Evolutionary conservation across 2,329 filamentous ascomycete species (phyloP).

Genomic region (Cladosporium sp.): DNA sequence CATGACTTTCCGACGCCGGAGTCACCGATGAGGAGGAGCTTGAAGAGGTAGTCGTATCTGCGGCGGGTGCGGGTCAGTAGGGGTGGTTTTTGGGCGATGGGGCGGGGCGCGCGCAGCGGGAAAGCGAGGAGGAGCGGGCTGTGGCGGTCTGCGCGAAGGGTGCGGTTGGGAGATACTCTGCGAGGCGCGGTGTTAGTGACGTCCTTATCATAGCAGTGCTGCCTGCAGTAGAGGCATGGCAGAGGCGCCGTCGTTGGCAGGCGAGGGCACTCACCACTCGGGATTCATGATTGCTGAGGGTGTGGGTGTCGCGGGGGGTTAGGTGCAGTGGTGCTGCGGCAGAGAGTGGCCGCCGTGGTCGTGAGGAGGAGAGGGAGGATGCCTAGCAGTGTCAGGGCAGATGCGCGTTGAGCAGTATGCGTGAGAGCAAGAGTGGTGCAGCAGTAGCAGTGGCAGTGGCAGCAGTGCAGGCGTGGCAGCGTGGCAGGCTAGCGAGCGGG

Average conservation of each 20-base stretch:
- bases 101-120: neutral
- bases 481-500: neutral
- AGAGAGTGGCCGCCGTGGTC: neutral
- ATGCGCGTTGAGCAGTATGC: no score
- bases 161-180: constrained; percentile 7
- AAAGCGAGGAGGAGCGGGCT: constrained; percentile 3
- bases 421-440: no score
- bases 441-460: neutral
- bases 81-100: neutral
- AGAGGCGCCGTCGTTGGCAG: constrained; percentile 10
- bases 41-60: constrained; percentile 99
- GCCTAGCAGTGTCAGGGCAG: no score
- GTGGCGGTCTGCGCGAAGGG: constrained; percentile 9
- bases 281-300: constrained; percentile 62
- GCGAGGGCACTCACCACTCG: constrained; percentile 66
- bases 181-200: constrained; percentile 2
- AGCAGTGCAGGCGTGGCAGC: neutral
- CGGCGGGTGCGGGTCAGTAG: constrained; percentile 5
- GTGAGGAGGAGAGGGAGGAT: neutral
- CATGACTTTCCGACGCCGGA: constrained; percentile 99
- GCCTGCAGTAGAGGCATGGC: constrained; percentile 17
- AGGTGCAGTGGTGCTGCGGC: neutral
- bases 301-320: constrained; percentile 4
- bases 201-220: neutral
- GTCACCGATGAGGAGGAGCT: constrained; percentile 99